Base-by-base conservation (phyloP, 1,284 basidiomycete species). In the Pterulicium gracile region DNA sequence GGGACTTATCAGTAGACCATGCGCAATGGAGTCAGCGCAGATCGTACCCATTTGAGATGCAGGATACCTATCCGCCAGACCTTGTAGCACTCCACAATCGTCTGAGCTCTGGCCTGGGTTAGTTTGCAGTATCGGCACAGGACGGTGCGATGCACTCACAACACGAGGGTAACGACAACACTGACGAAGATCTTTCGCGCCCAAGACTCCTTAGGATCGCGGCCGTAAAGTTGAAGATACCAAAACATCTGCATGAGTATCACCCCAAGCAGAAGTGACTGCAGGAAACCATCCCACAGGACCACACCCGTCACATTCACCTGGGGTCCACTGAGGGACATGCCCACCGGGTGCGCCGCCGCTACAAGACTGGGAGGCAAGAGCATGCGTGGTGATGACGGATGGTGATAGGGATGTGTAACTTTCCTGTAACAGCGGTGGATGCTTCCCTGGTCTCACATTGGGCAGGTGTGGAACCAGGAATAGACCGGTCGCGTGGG, bases 1-100 rank as follows among this genome's bases (percentile, higher is more conserved):
- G 27, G 12, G 14, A 47, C n/a, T 27, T 22, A 35, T 15, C 13
- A 12, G 39, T 47, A 14, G 4, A 13, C 34, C 20, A 43, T 14
- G 42, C 27, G 4, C 5, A 20, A n/a, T 42, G 42, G 18, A 7
- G 42, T 27, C 18, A 21, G 23, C 4, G 40, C 44, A 24, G 13
- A 39, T 21, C 61, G 35, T 47, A 71, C 72, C 71, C 72, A 75
- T 45, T 58, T 57, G 35, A 56, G 46, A 2, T 57, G 55, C 14
- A 56, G 49, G 27, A 75, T 60, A 1, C 64, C 55, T 14, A 67
- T 65, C 18, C 64, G 57, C 71, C 72, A 76, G 1, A 65, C 58
- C 54, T 75, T 76, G 55, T 70, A 72, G 45, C 64, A 63, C 50
- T 71, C 64, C n/a, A 75, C 52, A 3, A 62, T 52, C 0, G 72